A percentile compares a stretch with the other conserved stretches of the same genome.
These are phyloP conservation scores for Syzygium oleosum DNA, from an alignment of 345 rosid genomes.

Conservation along the genomic window DNA sequence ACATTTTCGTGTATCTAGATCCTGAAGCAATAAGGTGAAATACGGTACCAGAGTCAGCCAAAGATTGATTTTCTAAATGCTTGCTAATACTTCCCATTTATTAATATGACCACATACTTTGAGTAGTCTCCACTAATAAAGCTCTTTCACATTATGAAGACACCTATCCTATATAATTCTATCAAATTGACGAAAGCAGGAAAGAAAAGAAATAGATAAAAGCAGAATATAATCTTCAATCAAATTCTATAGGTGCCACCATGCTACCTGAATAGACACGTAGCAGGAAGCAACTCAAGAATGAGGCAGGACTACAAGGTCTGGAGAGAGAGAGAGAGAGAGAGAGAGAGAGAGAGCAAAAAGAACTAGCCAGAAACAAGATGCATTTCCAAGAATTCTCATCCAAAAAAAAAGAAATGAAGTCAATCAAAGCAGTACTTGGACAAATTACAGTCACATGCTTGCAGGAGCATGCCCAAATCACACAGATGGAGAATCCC, in stretches of 20 bases:
- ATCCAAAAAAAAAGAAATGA: not conserved
- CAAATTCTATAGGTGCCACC: not conserved
- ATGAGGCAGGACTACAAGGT: not conserved
- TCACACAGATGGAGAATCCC: not conserved
- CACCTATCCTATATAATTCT: not conserved
- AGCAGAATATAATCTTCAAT: not conserved
- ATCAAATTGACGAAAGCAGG: not conserved
- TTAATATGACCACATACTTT: not conserved
- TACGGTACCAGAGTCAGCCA: not conserved
- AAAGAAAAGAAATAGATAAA: not conserved
- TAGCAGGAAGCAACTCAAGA: not conserved
- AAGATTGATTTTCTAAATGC: not conserved
- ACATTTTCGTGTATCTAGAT: constrained; percentile 21
- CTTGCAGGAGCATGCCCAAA: not conserved
- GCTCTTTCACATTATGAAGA: not conserved
- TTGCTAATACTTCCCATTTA: not conserved
- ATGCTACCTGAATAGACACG: not conserved
- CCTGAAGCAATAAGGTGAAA: constrained; percentile 26
- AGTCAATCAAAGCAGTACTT: not conserved
- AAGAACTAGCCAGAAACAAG: not conserved
- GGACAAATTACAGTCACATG: not conserved
- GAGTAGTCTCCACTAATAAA: not conserved
- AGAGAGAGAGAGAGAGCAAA: not conserved
- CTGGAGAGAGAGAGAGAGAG: not conserved
- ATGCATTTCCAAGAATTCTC: not conserved